Conservation (phyloP, 2,329 filamentous ascomycete species). For the Talaromyces sp. region DNA sequence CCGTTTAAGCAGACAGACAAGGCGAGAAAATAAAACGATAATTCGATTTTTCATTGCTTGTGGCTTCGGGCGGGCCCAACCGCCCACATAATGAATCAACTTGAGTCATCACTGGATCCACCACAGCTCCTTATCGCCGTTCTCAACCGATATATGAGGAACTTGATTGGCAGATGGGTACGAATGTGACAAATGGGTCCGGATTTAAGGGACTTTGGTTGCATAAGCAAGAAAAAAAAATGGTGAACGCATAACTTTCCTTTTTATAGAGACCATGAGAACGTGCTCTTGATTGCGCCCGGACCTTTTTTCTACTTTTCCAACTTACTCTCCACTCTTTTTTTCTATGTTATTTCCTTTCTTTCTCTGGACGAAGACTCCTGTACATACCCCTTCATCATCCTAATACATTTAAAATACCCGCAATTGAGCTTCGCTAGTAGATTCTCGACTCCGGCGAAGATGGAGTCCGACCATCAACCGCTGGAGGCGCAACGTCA, state of each 20-base stretch:
- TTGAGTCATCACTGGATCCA: conserved; percentile 25
- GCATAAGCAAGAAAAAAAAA: too few species aligned
- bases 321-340: background rate
- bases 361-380: background rate
- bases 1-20: conserved; percentile 8
- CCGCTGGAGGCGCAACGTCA: conserved; percentile 14
- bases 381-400: conserved; percentile 12
- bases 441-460: conserved; percentile 9
- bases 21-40: background rate
- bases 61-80: conserved; percentile 7
- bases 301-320: background rate
- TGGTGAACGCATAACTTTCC: background rate
- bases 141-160: background rate
- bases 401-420: conserved; percentile 14
- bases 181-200: conserved; percentile 2
- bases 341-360: background rate
- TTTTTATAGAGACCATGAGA: too few species aligned
- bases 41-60: background rate
- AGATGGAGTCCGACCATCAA: conserved; percentile 25
- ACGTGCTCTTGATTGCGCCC: background rate
- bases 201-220: conserved; percentile 4
- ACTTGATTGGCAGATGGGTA: background rate
- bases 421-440: conserved; percentile 9
- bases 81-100: conserved; percentile 16
- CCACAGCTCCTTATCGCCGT: conserved; percentile 12